Evolutionary conservation across 495 filamentous ascomycete genomes (phyloP).

Genomic region (Penicillium dipodomyicola): DNA sequence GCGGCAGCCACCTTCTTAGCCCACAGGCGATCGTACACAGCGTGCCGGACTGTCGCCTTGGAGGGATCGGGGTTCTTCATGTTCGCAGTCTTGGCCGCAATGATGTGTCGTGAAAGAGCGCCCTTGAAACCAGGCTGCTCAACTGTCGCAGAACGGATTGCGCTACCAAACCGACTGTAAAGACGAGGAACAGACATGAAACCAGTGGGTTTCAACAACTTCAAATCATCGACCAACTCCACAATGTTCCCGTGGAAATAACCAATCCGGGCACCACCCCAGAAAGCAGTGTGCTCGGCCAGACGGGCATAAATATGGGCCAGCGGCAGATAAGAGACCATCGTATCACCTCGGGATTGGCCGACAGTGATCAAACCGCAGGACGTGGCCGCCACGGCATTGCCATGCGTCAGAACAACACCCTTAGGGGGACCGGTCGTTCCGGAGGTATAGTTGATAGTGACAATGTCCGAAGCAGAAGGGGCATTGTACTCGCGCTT

Average conservation of each 20-base stretch:
- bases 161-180: conserved; percentile 85
- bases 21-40: conserved; percentile 90
- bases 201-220: conserved; percentile 74
- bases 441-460: conserved; percentile 97
- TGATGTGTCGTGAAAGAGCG: conserved; percentile 72
- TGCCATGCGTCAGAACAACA: conserved; percentile 79
- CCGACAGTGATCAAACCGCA: conserved; percentile 52
- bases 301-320: conserved; percentile 93
- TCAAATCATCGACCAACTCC: conserved; percentile 86
- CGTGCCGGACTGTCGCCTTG: conserved; percentile 75
- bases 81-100: conserved; percentile 74
- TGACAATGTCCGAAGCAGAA: conserved; percentile 71
- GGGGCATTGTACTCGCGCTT: conserved; percentile 67
- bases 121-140: conserved; percentile 80
- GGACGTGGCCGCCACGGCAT: conserved; percentile 71
- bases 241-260: conserved; percentile 94
- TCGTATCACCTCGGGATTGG: conserved; percentile 53
- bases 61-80: conserved; percentile 66
- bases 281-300: conserved; percentile 71
- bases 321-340: conserved; percentile 85
- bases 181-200: conserved; percentile 91
- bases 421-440: conserved; percentile 96
- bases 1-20: conserved; percentile 79
- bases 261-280: conserved; percentile 73
- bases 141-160: conserved; percentile 72